Percentiles rank a stretch among this genome's conserved stretches.
These are phyloP conservation scores for Eutrema heterophyllum DNA, from an alignment of 345 rosid species.

Conservation along the genomic window DNA sequence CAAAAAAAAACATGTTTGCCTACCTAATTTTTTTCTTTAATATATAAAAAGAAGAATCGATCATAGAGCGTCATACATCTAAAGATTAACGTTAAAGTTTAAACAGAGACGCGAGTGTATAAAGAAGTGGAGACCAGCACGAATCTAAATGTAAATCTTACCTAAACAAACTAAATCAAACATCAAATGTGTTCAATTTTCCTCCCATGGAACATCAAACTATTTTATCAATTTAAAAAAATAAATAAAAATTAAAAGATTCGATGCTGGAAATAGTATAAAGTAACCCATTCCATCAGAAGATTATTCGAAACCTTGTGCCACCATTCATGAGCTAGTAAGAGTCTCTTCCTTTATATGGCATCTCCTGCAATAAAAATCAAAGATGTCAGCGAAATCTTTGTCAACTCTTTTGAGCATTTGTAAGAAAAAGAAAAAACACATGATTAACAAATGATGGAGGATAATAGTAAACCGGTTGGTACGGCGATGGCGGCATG, in stretches of 20 bases:
- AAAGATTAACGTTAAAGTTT: constrained; percentile 8
- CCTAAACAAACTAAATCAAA: constrained; percentile 3
- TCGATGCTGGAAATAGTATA: constrained; percentile 1
- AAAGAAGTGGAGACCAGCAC: constrained; percentile 23
- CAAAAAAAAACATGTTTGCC: background rate
- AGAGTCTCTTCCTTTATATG: constrained; percentile 32
- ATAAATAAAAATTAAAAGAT: background rate
- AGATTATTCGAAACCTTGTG: constrained; percentile 9
- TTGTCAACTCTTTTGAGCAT: background rate
- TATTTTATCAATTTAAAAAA: background rate
- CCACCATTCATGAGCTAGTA: constrained; percentile 23
- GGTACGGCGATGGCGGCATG: constrained; percentile 56
- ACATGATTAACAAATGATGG: background rate
- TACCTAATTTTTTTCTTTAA: background rate
- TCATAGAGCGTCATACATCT: constrained; percentile 8
- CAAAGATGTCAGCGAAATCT: background rate
- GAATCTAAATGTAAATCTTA: constrained; percentile 9
- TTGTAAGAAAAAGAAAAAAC: background rate
- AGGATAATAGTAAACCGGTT: constrained; percentile 43
- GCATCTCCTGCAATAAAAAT: constrained; percentile 22
- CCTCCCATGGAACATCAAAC: constrained; percentile 11
- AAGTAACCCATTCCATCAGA: background rate
- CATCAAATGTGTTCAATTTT: constrained; percentile 18
- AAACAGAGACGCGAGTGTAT: constrained; percentile 12
- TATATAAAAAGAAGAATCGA: background rate